phyloP scores from a whole-genome alignment of 1,139 yeast genomes.

The Saccharomyces hybrid region DNA sequence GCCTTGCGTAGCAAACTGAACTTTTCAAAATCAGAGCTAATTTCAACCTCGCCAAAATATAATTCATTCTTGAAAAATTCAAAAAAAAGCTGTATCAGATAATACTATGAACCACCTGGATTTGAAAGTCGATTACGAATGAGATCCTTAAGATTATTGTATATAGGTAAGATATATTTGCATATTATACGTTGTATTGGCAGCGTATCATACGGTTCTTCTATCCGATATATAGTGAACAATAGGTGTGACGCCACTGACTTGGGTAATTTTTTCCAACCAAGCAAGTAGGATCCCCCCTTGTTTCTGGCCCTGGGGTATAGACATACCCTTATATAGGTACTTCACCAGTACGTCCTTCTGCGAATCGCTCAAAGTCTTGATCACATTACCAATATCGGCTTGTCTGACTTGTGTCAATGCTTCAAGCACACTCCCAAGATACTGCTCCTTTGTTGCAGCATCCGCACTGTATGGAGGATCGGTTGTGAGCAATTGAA shows the following conservation, averaged over 20 bases:
- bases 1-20: neutral
- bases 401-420: slow-evolving; percentile 67
- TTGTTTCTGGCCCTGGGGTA: slow-evolving; percentile 70
- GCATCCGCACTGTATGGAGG: slow-evolving; percentile 82
- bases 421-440: slow-evolving; percentile 63
- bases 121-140: neutral
- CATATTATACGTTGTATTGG: no score
- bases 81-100: no score
- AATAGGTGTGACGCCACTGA: slow-evolving; percentile 83
- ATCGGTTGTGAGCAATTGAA: slow-evolving; percentile 52
- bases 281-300: slow-evolving; percentile 83
- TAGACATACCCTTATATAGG: slow-evolving; percentile 77
- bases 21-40: neutral
- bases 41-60: neutral
- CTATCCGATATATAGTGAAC: slow-evolving; percentile 82
- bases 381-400: slow-evolving; percentile 58
- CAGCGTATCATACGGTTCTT: slow-evolving; percentile 46
- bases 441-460: slow-evolving; percentile 32
- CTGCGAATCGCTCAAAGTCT: slow-evolving; percentile 52
- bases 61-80: no score
- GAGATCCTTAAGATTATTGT: neutral
- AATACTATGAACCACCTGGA: no score
- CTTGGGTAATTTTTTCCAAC: slow-evolving; percentile 85
- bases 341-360: slow-evolving; percentile 78
- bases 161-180: no score